Percentiles rank a stretch among this genome's conserved stretches.
Evolutionary conservation across 2,329 filamentous ascomycete genomes (phyloP).

Genomic region (Xylaria sp.): DNA sequence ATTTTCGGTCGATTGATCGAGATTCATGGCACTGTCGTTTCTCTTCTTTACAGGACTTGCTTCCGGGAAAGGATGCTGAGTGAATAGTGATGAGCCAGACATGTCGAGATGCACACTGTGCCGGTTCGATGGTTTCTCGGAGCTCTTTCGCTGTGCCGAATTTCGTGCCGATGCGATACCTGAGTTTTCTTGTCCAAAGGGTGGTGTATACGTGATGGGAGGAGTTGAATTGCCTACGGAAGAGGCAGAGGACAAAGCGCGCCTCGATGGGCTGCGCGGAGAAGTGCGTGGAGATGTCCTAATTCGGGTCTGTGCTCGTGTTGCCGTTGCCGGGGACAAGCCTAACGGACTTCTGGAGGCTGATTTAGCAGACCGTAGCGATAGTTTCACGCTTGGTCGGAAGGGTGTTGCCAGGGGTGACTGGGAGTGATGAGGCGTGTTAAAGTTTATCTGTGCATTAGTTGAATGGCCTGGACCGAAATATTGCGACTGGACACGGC

Average conservation of each 20-base stretch:
- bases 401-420: constrained; percentile 71
- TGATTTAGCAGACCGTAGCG: constrained; percentile 70
- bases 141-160: constrained; percentile 55
- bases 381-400: constrained; percentile 73
- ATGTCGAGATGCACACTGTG: constrained; percentile 69
- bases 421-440: constrained; percentile 47
- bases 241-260: constrained; percentile 74
- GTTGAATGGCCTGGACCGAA: constrained; percentile 56
- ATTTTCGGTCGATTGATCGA: constrained; percentile 80
- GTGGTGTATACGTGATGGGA: constrained; percentile 51
- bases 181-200: constrained; percentile 58
- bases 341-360: constrained; percentile 59
- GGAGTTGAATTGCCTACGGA: constrained; percentile 76
- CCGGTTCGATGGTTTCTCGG: constrained; percentile 60
- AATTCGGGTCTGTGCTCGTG: constrained; percentile 66
- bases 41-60: constrained; percentile 91
- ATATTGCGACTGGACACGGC: constrained; percentile 57
- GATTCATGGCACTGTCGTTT: constrained; percentile 87
- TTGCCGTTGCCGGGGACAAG: constrained; percentile 54
- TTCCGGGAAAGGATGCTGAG: constrained; percentile 63
- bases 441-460: constrained; percentile 47
- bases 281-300: constrained; percentile 78
- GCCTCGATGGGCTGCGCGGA: constrained; percentile 79
- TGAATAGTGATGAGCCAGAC: constrained; percentile 62
- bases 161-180: constrained; percentile 50